phyloP scores from a whole-genome alignment of 2,329 filamentous ascomycete genomes.

The Mollisiaceae sp. region DNA sequence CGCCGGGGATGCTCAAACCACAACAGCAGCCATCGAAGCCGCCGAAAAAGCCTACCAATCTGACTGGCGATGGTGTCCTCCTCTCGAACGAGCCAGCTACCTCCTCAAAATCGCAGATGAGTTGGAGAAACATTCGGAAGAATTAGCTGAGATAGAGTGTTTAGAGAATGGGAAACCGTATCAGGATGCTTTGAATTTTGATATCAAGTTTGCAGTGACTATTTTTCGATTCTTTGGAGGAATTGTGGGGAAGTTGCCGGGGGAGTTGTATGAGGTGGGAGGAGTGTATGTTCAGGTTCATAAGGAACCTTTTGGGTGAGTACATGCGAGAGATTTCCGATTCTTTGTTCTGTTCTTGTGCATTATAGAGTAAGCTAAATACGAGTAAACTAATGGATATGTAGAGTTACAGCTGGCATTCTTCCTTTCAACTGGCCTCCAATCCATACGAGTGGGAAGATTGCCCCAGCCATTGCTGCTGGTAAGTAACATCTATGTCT shows the following conservation, averaged over 20 bases:
- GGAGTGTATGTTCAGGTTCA: constrained; percentile 13
- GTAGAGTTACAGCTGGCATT: background rate
- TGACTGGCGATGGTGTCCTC: background rate
- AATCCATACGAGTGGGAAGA: constrained; percentile 3
- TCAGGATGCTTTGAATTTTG: background rate
- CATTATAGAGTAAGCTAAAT: background rate
- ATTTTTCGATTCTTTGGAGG: constrained; percentile 9
- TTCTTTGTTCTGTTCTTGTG: background rate
- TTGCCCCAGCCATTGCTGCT: constrained; percentile 7
- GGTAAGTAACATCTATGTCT: background rate
- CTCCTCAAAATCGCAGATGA: constrained; percentile 1
- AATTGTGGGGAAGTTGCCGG: constrained; percentile 6
- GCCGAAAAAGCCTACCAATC: constrained; percentile 1
- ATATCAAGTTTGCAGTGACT: background rate
- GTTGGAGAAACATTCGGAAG: background rate
- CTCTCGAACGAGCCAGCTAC: background rate
- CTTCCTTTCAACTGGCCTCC: constrained; percentile 11
- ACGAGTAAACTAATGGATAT: background rate
- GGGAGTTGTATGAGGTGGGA: constrained; percentile 8
- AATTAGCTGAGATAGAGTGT: background rate
- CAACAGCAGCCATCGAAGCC: background rate
- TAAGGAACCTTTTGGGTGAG: constrained; percentile 6
- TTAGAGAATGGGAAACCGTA: constrained; percentile 5
- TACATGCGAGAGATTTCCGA: too few species aligned
- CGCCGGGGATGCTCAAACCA: background rate